Percentiles rank a stretch among this genome's conserved stretches.
These are phyloP conservation scores for Candida takata DNA, from an alignment of 805 yeast genomes.

Conservation along the genomic window DNA sequence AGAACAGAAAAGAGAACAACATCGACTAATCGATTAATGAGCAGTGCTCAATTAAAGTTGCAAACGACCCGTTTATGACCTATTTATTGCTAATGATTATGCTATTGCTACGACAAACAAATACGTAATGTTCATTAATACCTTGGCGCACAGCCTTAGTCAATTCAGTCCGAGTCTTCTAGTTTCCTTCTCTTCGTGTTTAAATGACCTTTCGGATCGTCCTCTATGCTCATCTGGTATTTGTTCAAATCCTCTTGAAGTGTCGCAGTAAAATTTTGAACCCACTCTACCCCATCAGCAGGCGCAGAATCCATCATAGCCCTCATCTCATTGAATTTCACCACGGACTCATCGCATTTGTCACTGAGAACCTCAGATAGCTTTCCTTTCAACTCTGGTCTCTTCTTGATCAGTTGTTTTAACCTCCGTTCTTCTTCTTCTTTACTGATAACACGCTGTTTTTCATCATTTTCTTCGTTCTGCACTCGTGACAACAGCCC, in stretches of 20 bases:
- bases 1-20: too few relatives aligned
- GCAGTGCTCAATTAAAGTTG: too few relatives aligned
- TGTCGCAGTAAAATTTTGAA: neutral
- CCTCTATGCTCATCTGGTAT: neutral
- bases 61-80: too few relatives aligned
- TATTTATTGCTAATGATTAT: too few relatives aligned
- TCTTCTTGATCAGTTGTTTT: neutral
- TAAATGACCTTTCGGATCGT: neutral
- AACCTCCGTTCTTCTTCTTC: neutral
- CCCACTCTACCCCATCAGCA: neutral
- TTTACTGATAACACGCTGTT: too few relatives aligned
- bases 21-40: too few relatives aligned
- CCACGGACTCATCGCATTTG: neutral
- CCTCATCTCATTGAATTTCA: neutral
- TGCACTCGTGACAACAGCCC: neutral
- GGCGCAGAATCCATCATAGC: slow-evolving; percentile 1
- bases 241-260: neutral
- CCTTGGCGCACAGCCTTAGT: too few relatives aligned
- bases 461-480: too few relatives aligned
- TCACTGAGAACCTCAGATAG: neutral
- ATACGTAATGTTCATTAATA: too few relatives aligned
- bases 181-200: neutral
- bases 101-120: too few relatives aligned
- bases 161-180: too few relatives aligned
- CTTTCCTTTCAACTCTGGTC: slow-evolving; percentile 1